Base-by-base conservation (phyloP, 768 basidiomycete genomes). In the Russula abietina region DNA sequence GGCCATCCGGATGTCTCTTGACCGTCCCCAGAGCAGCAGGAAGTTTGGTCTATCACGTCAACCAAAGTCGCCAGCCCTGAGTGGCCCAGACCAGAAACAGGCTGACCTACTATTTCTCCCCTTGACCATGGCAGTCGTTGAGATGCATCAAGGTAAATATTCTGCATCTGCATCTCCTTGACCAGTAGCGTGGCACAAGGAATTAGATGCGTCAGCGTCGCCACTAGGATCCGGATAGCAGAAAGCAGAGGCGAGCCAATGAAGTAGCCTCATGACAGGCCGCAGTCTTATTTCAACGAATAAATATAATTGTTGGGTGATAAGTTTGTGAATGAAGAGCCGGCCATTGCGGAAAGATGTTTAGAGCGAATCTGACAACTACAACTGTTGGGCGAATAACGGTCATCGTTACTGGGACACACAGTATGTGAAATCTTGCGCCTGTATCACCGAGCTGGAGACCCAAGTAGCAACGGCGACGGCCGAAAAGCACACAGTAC, bases 391-490 rank as follows among this genome's bases (percentile, higher is more conserved):
- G 11, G 51, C 49, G 39, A 49, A 41, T 7, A 14, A 30, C 14
- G 11, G 24, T 16, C 24, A 17, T 36, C 22, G 26, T 38, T 60
- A 48, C 33, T 36, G 45, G 36, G 19, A 46, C 41, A 54, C 11
- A 30, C 28, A 2, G 28, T 46, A 10, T 61, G 48, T 50, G 30
- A 56, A 50, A 50, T 5, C 14, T 7, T 43, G 55, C 22, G 17
- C 33, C 39, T 4, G 33, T 46, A 17, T 53, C 9, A 24, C 56
- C 22, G 48, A 36, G 28, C 22, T 32, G 43, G 57, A 49, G 46
- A 59, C 50, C 4, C 38, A 11, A 59, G 30, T 59, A 48, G 62
- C 57, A 54, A 59, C 62, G 52, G 57, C 9, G 62, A 59, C 62
- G 43, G 52, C 22, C 26, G 56, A 32, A 10, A 33, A 53, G 22